Evolutionary conservation across 768 basidiomycete species (phyloP).

Genomic region (Tricholoma sp.): DNA sequence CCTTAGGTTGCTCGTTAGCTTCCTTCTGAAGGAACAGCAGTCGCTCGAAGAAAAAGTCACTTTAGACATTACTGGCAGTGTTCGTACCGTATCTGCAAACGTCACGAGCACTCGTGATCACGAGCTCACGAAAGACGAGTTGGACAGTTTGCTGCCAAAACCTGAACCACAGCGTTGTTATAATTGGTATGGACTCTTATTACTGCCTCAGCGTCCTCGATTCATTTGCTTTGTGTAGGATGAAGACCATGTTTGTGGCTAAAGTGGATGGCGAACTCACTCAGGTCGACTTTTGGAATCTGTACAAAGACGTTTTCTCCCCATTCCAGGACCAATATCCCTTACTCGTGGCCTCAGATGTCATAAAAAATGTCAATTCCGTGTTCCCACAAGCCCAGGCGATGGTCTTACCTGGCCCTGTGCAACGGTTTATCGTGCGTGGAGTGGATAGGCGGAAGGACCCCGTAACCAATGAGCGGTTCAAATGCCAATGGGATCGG

Average conservation of each 20-base stretch:
- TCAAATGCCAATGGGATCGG: constrained; percentile 75
- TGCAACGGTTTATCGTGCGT: constrained; percentile 80
- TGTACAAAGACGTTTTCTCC: constrained; percentile 82
- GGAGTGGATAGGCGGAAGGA: constrained; percentile 74
- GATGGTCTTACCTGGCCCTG: constrained; percentile 72
- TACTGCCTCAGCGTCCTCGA: neutral
- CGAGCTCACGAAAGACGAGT: constrained; percentile 67
- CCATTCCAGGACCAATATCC: constrained; percentile 52
- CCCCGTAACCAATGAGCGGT: constrained; percentile 49
- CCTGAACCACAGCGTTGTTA: constrained; percentile 78
- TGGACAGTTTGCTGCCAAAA: constrained; percentile 50
- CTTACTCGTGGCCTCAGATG: constrained; percentile 81
- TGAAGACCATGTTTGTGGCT: constrained; percentile 82
- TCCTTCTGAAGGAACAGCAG: constrained; percentile 64
- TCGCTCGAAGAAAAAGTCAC: constrained; percentile 55
- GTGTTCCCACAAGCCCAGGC: constrained; percentile 86
- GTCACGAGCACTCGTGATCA: constrained; percentile 48
- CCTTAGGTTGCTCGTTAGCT: constrained; percentile 59
- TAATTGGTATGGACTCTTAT: constrained; percentile 55
- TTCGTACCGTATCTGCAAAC: constrained; percentile 53
- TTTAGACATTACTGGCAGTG: constrained; percentile 55
- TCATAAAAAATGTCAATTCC: constrained; percentile 87
- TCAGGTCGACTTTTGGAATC: constrained; percentile 93
- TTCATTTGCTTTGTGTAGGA: constrained; percentile 46
- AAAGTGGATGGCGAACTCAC: constrained; percentile 78